Evolutionary conservation across 2,329 filamentous ascomycete genomes (phyloP).

Genomic region (Aphanocladium album): DNA sequence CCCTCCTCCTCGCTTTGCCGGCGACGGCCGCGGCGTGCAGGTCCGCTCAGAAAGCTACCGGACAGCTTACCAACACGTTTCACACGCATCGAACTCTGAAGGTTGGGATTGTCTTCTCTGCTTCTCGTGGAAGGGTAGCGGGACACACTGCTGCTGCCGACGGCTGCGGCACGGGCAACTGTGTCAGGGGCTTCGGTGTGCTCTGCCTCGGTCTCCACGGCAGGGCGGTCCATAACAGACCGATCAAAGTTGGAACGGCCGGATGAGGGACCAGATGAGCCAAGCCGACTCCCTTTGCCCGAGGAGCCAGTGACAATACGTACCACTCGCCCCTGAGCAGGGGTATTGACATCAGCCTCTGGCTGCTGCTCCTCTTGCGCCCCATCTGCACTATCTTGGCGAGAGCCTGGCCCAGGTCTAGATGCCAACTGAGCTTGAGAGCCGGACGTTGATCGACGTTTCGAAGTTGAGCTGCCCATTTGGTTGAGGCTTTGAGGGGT

Average conservation of each 20-base stretch:
- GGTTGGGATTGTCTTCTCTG: conserved; percentile 57
- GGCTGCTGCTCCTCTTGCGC: conserved; percentile 34
- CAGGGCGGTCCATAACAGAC: conserved; percentile 29
- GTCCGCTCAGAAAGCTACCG: conserved; percentile 74
- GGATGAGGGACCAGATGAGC: conserved; percentile 33
- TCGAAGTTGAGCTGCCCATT: conserved; percentile 33
- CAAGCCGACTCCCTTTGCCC: conserved; percentile 34
- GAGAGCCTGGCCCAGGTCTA: conserved; percentile 29
- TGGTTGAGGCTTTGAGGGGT: conserved; percentile 41
- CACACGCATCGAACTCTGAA: conserved; percentile 70
- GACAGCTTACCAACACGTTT: conserved; percentile 71
- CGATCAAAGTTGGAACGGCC: conserved; percentile 31
- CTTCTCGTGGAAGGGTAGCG: conserved; percentile 47
- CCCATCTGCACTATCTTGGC: conserved; percentile 37
- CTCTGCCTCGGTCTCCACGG: conserved; percentile 41
- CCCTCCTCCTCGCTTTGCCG: conserved; percentile 63
- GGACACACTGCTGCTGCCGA: conserved; percentile 48
- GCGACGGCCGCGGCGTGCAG: conserved; percentile 68
- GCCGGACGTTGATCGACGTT: conserved; percentile 42
- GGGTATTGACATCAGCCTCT: conserved; percentile 47
- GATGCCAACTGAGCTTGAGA: conserved; percentile 10
- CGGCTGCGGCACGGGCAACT: conserved; percentile 40
- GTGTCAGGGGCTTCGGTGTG: conserved; percentile 46
- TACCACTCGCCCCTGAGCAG: conserved; percentile 49
- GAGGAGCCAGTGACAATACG: conserved; percentile 51